Percentiles rank a stretch among this genome's conserved stretches.
Evolutionary conservation across 1,139 yeast genomes (phyloP).

Genomic region (Yamadazyma friedrichii): DNA sequence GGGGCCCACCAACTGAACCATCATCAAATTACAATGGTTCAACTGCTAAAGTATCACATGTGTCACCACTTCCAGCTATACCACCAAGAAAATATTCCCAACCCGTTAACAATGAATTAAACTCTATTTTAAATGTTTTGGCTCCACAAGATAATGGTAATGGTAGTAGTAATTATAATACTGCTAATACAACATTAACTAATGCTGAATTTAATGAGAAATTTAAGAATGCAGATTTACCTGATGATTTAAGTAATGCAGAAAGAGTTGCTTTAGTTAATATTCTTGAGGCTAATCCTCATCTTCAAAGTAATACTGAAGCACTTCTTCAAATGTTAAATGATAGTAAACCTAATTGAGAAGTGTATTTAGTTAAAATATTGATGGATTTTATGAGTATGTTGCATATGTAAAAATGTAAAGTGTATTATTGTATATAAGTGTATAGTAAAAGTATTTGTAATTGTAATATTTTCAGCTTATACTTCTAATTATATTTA

Average conservation of each 20-base stretch:
- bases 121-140: conserved; percentile 23
- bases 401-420: background rate
- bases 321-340: conserved; percentile 20
- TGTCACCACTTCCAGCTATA: too few species aligned
- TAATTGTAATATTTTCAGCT: too few species aligned
- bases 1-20: too few species aligned
- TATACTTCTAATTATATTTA: too few species aligned
- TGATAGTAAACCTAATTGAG: conserved; percentile 5
- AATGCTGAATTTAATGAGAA: background rate
- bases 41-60: too few species aligned
- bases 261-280: conserved; percentile 17
- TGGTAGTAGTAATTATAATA: too few species aligned
- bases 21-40: too few species aligned
- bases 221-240: background rate
- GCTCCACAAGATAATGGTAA: conserved; percentile 7
- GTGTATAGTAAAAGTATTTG: conserved; percentile 2
- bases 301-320: conserved; percentile 21
- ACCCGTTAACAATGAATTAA: conserved; percentile 12
- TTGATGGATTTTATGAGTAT: background rate
- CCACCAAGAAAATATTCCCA: background rate
- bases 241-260: conserved; percentile 11
- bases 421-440: conserved; percentile 2
- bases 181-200: too few species aligned
- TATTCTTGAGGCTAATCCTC: conserved; percentile 23
- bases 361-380: conserved; percentile 1